These are phyloP conservation scores for Periconia macrospinosa DNA, from an alignment of 2,329 filamentous ascomycete species.

Conservation along the genomic window DNA sequence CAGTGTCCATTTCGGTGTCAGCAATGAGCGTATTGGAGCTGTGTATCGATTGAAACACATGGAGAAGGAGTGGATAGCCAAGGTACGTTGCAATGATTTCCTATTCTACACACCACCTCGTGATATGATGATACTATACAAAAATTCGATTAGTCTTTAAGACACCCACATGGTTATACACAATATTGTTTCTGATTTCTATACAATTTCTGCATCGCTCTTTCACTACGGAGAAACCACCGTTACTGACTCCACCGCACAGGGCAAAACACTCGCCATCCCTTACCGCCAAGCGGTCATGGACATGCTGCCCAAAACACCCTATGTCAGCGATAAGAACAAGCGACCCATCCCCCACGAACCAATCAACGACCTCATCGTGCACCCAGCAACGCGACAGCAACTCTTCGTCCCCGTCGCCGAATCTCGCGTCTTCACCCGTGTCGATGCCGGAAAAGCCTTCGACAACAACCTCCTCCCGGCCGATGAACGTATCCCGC, in stretches of 20 bases:
- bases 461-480: constrained; percentile 63
- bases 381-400: constrained; percentile 58
- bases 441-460: constrained; percentile 64
- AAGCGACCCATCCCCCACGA: constrained; percentile 55
- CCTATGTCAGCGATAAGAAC: constrained; percentile 40
- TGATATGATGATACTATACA: constrained; percentile 67
- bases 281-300: constrained; percentile 78
- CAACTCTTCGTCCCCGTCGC: constrained; percentile 66
- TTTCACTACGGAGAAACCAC: not conserved
- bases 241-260: constrained; percentile 19
- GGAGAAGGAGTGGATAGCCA: constrained; percentile 73
- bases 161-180: constrained; percentile 90
- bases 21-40: constrained; percentile 81
- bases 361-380: constrained; percentile 64
- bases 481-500: constrained; percentile 65
- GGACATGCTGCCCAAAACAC: constrained; percentile 74
- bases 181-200: constrained; percentile 67
- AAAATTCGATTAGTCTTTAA: constrained; percentile 99
- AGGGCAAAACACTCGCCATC: constrained; percentile 76
- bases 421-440: constrained; percentile 66
- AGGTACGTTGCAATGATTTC: constrained; percentile 62
- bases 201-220: not conserved
- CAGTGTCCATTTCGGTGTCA: constrained; percentile 75
- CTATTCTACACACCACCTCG: not conserved
- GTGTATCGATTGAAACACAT: constrained; percentile 84